Base-by-base conservation (phyloP, 2,329 filamentous ascomycete genomes). In the Zasmidium citrigriseum region DNA sequence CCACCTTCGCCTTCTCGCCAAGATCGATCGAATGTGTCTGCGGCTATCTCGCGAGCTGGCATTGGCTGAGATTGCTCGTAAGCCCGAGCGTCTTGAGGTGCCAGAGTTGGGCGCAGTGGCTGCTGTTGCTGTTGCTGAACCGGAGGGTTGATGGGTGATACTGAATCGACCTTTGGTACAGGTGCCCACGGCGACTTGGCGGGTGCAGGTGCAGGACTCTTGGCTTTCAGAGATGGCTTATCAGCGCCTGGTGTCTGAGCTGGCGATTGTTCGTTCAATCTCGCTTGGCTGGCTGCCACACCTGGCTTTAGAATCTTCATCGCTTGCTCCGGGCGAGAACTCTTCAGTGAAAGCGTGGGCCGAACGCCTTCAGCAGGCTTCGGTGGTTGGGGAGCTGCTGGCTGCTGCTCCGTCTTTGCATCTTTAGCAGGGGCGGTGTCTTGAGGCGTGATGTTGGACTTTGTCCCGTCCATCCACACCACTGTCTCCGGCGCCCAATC, bases 181-280 rank as follows among this genome's bases (percentile, higher is more conserved):
- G 88, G 72, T 22, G 93, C 93, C 93, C 93, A 98, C 3, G 93
- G 93, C 3, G 93, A 97, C 72, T 96, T 97, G 23, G 87, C 83
- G 0, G 91, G 89, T 0, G 86, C 82, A 9, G 88, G 84, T 3
- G 84, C 81, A 1, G 87, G 84, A 16, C 88, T 87, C 70, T 92
- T 93, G 9, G 89, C 83, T 45, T 91, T 87, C 3, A 91, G 76
- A 0, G 87, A 88, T 27, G 88, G 87, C 72, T 89, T 91, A 55
- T 74, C 69, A 5, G 61, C 46, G 18, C 55, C 59, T 23, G 64
- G 47, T 10, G 84, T 79, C 4, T 84, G 84, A 70, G 89, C 90
- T 16, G 34, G 34, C 69, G 65, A 56, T 27, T 56, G 52, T 4
- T 64, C 61, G 23, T 62, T 67, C 54, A 70, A 69, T 60, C 77